These are phyloP conservation scores for Botrytis pseudocinerea DNA, from an alignment of 2,329 filamentous ascomycete species.

Conservation along the genomic window DNA sequence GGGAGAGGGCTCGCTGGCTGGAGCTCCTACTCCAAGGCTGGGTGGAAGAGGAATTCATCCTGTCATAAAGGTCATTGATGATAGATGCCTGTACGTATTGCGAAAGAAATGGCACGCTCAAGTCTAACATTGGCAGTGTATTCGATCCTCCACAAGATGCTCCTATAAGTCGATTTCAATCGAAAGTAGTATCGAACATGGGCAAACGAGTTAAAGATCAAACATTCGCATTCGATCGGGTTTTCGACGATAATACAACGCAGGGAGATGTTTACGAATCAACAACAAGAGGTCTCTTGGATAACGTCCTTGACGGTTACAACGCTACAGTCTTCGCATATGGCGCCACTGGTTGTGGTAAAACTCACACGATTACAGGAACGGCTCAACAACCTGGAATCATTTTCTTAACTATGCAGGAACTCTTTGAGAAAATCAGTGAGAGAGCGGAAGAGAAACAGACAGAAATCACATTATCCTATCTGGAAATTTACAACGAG, in stretches of 20 bases:
- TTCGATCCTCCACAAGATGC: slow-evolving; percentile 97
- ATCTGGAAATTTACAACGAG: slow-evolving; percentile 98
- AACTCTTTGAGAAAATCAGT: slow-evolving; percentile 93
- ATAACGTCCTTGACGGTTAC: slow-evolving; percentile 94
- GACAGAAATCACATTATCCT: slow-evolving; percentile 89
- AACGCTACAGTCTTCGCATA: slow-evolving; percentile 99
- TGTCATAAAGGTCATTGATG: slow-evolving; percentile 95
- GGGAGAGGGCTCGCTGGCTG: slow-evolving; percentile 95
- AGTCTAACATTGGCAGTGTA: slow-evolving; percentile 57
- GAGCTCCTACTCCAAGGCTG: slow-evolving; percentile 78
- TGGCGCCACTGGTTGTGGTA: slow-evolving; percentile 95
- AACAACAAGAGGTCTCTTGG: slow-evolving; percentile 84
- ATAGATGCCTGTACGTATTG: slow-evolving; percentile 75
- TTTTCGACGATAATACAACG: slow-evolving; percentile 93
- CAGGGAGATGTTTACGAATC: slow-evolving; percentile 95
- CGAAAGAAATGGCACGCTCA: neutral
- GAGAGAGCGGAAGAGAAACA: slow-evolving; percentile 83
- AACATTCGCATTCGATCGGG: slow-evolving; percentile 92
- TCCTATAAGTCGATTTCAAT: slow-evolving; percentile 82
- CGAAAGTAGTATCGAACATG: slow-evolving; percentile 71
- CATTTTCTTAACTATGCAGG: slow-evolving; percentile 98
- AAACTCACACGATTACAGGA: slow-evolving; percentile 96
- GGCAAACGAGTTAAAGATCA: slow-evolving; percentile 97
- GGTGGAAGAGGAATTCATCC: slow-evolving; percentile 82
- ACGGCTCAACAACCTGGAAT: slow-evolving; percentile 92